Conservation (phyloP, 495 filamentous ascomycete genomes). For the Glonium stellatum region DNA sequence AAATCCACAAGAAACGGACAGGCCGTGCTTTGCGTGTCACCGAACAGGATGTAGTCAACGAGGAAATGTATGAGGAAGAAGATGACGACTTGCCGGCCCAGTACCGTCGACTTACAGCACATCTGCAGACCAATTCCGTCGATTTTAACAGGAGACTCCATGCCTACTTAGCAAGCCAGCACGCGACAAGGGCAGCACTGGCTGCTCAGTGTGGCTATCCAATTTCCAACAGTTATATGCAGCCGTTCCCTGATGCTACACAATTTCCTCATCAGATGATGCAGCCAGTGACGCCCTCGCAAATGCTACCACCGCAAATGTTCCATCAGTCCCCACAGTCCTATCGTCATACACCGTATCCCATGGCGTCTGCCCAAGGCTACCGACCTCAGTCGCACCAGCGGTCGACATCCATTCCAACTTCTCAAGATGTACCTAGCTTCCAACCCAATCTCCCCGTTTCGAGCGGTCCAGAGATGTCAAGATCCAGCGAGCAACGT, state of each 20-base stretch:
- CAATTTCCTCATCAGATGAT: conserved; percentile 33
- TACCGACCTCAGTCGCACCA: neutral
- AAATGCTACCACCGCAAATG: conserved; percentile 1
- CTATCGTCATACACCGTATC: conserved; percentile 6
- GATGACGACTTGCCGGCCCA: conserved; percentile 56
- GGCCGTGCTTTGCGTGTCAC: conserved; percentile 78
- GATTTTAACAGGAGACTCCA: conserved; percentile 53
- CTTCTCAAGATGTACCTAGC: conserved; percentile 29
- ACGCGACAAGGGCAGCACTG: conserved; percentile 49
- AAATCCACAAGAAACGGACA: conserved; percentile 84
- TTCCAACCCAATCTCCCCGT: conserved; percentile 12
- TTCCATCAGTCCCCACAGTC: conserved; percentile 13
- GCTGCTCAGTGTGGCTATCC: conserved; percentile 38
- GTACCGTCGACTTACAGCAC: conserved; percentile 49
- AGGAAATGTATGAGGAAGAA: conserved; percentile 97
- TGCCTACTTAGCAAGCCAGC: conserved; percentile 53
- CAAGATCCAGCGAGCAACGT: conserved; percentile 23
- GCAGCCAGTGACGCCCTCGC: conserved; percentile 1
- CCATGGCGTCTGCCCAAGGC: neutral
- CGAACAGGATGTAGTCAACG: conserved; percentile 80
- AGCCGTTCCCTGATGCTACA: conserved; percentile 41
- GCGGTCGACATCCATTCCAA: conserved; percentile 28
- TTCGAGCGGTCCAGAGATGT: conserved; percentile 26
- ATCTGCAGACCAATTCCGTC: conserved; percentile 46
- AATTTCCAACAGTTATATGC: conserved; percentile 43